A percentile compares a stretch with the other conserved stretches of the same genome.
Conservation (phyloP, 2,329 filamentous ascomycete genomes). For the Chaetomium globosum region DNA sequence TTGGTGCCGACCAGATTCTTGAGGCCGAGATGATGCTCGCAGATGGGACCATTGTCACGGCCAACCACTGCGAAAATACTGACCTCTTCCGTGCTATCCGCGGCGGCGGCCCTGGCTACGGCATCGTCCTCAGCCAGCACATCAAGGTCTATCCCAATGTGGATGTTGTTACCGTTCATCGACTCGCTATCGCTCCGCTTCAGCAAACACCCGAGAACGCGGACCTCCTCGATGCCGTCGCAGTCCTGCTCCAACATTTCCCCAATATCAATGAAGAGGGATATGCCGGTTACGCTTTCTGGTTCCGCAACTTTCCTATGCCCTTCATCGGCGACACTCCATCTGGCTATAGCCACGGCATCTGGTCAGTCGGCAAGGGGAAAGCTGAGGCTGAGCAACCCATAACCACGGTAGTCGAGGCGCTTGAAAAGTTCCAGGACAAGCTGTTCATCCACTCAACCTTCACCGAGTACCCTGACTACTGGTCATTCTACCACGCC, state of each 20-base stretch:
- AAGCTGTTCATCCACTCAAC: conserved; percentile 20
- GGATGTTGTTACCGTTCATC: conserved; percentile 14
- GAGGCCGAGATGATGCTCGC: conserved; percentile 51
- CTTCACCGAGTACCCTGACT: conserved; percentile 24
- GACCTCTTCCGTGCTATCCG: conserved; percentile 30
- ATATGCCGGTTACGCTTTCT: conserved; percentile 24
- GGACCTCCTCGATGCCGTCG: conserved; percentile 26
- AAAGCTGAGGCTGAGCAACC: conserved; percentile 18
- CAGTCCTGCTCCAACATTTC: conserved; percentile 19
- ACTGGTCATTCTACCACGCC: conserved; percentile 27
- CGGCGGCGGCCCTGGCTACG: conserved; percentile 29
- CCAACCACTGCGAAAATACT: conserved; percentile 30
- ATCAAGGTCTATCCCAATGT: conserved; percentile 29
- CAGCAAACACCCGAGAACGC: conserved; percentile 22
- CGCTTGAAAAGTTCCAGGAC: conserved; percentile 19
- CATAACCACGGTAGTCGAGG: not conserved
- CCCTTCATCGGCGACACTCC: conserved; percentile 19
- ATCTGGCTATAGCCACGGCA: conserved; percentile 24
- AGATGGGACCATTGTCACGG: conserved; percentile 32
- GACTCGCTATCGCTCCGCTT: conserved; percentile 19
- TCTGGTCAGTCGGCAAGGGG: conserved; percentile 27
- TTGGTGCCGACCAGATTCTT: conserved; percentile 58
- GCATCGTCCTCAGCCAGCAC: conserved; percentile 25
- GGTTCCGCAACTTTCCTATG: conserved; percentile 25
- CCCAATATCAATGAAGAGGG: conserved; percentile 18